phyloP scores from a whole-genome alignment of 306 rosid genomes.

The Castanea crenata region DNA sequence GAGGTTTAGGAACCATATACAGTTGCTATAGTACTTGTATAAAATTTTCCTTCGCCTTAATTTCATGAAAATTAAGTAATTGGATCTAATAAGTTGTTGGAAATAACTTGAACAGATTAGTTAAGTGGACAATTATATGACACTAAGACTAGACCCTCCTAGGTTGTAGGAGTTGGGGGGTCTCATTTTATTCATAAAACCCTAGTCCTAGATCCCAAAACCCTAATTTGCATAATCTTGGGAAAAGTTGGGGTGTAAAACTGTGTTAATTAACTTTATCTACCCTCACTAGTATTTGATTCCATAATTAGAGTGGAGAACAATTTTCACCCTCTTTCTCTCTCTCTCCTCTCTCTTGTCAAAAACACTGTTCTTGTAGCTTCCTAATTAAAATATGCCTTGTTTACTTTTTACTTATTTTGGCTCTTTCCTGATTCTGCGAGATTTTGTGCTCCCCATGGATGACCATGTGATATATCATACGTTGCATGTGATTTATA shows the following conservation, averaged over 20 bases:
- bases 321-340: neutral
- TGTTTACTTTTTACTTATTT: constrained; percentile 45
- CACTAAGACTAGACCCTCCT: neutral
- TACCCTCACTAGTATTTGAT: constrained; percentile 6
- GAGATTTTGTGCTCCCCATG: constrained; percentile 71
- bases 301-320: constrained; percentile 30
- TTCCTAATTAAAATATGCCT: constrained; percentile 49
- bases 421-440: constrained; percentile 51
- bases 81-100: neutral
- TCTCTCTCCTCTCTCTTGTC: constrained; percentile 55
- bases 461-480: constrained; percentile 23
- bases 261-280: neutral
- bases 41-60: neutral
- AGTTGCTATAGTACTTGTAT: neutral
- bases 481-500: constrained; percentile 23
- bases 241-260: neutral
- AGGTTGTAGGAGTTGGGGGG: neutral
- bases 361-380: constrained; percentile 47
- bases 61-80: neutral
- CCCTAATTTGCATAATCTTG: constrained; percentile 42
- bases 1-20: neutral
- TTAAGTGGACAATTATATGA: neutral
- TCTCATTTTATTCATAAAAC: constrained; percentile 18
- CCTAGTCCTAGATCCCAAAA: constrained; percentile 32
- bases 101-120: neutral